phyloP scores from a whole-genome alignment of 805 yeast genomes.

The Nakazawaea ernobii region DNA sequence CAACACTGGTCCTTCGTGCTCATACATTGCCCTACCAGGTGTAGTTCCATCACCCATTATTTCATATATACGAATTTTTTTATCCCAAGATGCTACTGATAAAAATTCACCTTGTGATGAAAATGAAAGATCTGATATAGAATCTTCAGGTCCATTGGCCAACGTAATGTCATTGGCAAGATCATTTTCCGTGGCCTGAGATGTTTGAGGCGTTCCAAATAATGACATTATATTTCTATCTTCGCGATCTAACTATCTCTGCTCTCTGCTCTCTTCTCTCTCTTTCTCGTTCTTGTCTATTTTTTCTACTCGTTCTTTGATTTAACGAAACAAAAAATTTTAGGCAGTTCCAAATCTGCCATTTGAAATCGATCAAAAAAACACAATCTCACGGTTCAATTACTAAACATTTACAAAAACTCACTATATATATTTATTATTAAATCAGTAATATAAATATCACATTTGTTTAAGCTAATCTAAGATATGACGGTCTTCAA shows the following conservation, averaged over 20 bases:
- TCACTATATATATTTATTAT: neutral
- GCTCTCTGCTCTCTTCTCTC: neutral
- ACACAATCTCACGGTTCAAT: too few relatives aligned
- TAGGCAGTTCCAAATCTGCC: neutral
- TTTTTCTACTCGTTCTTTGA: neutral
- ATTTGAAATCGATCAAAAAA: too few relatives aligned
- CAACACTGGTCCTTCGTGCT: constrained; percentile 85
- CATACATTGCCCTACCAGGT: constrained; percentile 84
- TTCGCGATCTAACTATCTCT: neutral
- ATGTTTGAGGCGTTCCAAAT: constrained; percentile 19
- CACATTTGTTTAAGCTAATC: too few relatives aligned
- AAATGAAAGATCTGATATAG: constrained; percentile 76
- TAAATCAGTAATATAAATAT: neutral
- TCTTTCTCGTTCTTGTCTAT: neutral
- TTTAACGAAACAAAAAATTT: neutral
- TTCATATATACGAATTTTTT: constrained; percentile 89
- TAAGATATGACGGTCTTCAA: constrained; percentile 37
- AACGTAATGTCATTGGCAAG: constrained; percentile 65
- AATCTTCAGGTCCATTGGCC: constrained; percentile 86
- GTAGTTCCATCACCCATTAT: constrained; percentile 67
- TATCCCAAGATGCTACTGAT: constrained; percentile 91
- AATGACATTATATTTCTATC: constrained; percentile 1
- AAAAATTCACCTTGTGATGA: constrained; percentile 81
- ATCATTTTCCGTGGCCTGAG: constrained; percentile 49
- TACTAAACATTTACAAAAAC: neutral